Percentiles rank a stretch among this genome's conserved stretches.
These are phyloP conservation scores for Gryganskiella cystojenkinii DNA, from an alignment of 192 early-diverging fungal genomes.

Conservation along the genomic window DNA sequence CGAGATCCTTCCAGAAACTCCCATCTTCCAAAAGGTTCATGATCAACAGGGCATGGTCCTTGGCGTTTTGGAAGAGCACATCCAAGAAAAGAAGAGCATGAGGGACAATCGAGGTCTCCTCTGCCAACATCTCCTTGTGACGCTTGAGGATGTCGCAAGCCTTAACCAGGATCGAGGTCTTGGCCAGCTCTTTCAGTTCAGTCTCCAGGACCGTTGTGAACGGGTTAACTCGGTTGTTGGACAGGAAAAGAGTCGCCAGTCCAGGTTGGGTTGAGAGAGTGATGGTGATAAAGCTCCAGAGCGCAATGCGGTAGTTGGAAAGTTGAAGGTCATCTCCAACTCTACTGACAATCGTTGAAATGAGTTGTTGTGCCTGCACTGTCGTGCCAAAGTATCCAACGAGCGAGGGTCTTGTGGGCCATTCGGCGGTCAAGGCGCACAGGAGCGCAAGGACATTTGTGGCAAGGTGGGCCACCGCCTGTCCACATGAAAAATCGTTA, in stretches of 20 bases:
- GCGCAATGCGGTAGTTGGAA: constrained; percentile 40
- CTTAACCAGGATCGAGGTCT: constrained; percentile 52
- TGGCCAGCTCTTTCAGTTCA: constrained; percentile 35
- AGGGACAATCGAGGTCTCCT: constrained; percentile 54
- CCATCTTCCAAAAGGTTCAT: constrained; percentile 51
- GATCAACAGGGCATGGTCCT: constrained; percentile 51
- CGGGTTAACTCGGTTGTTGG: constrained; percentile 36
- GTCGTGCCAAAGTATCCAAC: constrained; percentile 59
- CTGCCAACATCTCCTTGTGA: constrained; percentile 32
- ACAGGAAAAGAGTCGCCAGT: constrained; percentile 49
- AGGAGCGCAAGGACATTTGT: constrained; percentile 60
- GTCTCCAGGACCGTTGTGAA: constrained; percentile 23
- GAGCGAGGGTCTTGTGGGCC: constrained; percentile 55
- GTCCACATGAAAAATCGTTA: constrained; percentile 47
- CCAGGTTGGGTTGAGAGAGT: constrained; percentile 57
- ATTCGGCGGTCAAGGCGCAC: constrained; percentile 42
- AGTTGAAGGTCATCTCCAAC: constrained; percentile 28
- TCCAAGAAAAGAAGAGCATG: constrained; percentile 59
- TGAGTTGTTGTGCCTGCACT: constrained; percentile 52
- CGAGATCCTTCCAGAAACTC: constrained; percentile 56
- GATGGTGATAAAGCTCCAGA: constrained; percentile 61
- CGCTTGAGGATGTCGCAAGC: constrained; percentile 52
- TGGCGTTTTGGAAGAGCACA: constrained; percentile 59
- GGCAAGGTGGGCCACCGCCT: constrained; percentile 43
- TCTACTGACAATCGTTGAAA: constrained; percentile 24